phyloP scores from a whole-genome alignment of 2,329 filamentous ascomycete genomes.

The Xylariaceae sp. region DNA sequence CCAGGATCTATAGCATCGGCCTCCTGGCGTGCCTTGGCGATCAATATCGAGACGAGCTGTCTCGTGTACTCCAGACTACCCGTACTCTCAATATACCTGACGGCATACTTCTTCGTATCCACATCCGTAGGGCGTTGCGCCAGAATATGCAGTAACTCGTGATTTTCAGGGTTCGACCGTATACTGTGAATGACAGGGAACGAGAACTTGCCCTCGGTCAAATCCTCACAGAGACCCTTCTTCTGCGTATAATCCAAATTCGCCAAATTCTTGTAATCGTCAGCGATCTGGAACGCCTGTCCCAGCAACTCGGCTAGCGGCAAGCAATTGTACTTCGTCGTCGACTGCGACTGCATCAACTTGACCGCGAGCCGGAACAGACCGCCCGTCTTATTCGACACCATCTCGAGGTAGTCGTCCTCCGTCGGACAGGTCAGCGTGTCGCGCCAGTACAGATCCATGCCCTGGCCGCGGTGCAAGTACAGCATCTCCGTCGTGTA shows the following conservation, averaged over 20 bases:
- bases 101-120: slow-evolving; percentile 86
- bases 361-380: slow-evolving; percentile 80
- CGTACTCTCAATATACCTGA: slow-evolving; percentile 85
- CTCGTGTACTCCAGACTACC: slow-evolving; percentile 86
- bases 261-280: slow-evolving; percentile 88
- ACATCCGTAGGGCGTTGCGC: slow-evolving; percentile 83
- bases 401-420: slow-evolving; percentile 89
- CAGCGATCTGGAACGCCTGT: slow-evolving; percentile 82
- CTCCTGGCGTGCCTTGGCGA: slow-evolving; percentile 58
- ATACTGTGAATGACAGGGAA: slow-evolving; percentile 96
- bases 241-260: slow-evolving; percentile 72
- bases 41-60: slow-evolving; percentile 58
- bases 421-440: slow-evolving; percentile 78
- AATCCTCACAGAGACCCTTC: slow-evolving; percentile 91
- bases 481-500: slow-evolving; percentile 81
- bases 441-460: slow-evolving; percentile 89
- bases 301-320: slow-evolving; percentile 81
- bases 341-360: slow-evolving; percentile 75
- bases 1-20: slow-evolving; percentile 61
- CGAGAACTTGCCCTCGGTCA: slow-evolving; percentile 95
- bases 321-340: slow-evolving; percentile 58
- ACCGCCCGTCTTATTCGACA: slow-evolving; percentile 83
- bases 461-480: slow-evolving; percentile 82
- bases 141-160: slow-evolving; percentile 85
- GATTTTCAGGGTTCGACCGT: slow-evolving; percentile 64